Evolutionary conservation across 2,329 filamentous ascomycete genomes (phyloP).

Genomic region (Chrysoporthe cubensis): DNA sequence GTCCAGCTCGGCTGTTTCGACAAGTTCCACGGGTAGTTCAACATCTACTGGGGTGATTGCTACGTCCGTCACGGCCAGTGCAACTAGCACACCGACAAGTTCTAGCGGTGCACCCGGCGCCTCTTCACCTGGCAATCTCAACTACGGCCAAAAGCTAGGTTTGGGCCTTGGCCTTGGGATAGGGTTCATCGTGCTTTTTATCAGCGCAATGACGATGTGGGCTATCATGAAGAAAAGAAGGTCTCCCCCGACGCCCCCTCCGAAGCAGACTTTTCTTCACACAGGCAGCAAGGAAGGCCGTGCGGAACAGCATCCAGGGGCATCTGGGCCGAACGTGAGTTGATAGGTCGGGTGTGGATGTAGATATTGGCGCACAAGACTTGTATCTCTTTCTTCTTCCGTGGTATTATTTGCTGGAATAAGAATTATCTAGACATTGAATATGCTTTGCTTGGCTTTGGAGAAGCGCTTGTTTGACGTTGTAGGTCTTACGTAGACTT

Average conservation of each 20-base stretch:
- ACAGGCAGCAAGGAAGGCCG: not conserved
- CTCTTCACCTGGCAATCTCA: no score
- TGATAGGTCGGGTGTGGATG: not conserved
- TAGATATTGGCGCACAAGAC: not conserved
- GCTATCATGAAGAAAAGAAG: not conserved
- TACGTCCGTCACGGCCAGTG: not conserved
- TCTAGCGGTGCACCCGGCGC: not conserved
- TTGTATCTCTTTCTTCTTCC: not conserved
- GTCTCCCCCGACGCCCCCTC: not conserved
- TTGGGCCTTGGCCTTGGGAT: conserved; percentile 8
- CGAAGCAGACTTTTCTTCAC: not conserved
- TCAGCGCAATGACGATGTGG: not conserved
- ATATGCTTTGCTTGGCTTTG: not conserved
- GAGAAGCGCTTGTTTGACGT: not conserved
- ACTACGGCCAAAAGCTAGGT: not conserved
- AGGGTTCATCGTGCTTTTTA: not conserved
- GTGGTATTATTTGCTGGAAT: not conserved
- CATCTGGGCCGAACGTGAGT: not conserved
- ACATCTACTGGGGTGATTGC: not conserved
- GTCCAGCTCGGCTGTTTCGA: not conserved
- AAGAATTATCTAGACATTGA: not conserved
- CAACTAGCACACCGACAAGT: not conserved
- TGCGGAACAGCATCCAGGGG: not conserved
- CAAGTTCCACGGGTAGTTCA: not conserved
- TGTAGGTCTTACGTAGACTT: no score